Evolutionary conservation across 495 filamentous ascomycete genomes (phyloP).

Genomic region (Aspergillus indologenus): DNA sequence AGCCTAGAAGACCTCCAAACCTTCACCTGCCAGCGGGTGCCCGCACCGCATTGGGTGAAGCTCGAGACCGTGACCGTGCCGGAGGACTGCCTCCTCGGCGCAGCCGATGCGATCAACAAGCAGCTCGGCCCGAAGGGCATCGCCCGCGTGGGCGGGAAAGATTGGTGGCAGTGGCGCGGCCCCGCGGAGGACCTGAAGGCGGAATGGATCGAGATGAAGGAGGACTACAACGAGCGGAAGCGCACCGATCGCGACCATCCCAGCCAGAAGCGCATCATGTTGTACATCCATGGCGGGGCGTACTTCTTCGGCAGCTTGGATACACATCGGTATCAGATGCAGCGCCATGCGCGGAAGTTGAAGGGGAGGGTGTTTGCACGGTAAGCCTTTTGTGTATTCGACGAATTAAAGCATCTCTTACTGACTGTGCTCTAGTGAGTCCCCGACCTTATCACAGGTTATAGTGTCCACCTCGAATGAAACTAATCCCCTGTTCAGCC

Average conservation of each 20-base stretch:
- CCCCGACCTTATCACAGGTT: neutral
- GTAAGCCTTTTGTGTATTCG: conserved; percentile 25
- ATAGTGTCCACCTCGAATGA: neutral
- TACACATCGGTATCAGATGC: conserved; percentile 93
- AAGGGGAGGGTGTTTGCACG: conserved; percentile 84
- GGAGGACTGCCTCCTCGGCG: conserved; percentile 52
- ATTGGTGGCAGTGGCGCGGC: conserved; percentile 93
- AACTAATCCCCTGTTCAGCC: conserved; percentile 37
- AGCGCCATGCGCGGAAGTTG: conserved; percentile 89
- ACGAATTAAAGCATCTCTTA: neutral
- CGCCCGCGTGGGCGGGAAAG: conserved; percentile 68
- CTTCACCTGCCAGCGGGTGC: conserved; percentile 88
- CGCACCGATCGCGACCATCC: conserved; percentile 28
- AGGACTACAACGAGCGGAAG: conserved; percentile 71
- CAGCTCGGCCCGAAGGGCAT: conserved; percentile 77
- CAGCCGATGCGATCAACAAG: conserved; percentile 59
- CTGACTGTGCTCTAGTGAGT: conserved; percentile 39
- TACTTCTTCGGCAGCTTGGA: conserved; percentile 91
- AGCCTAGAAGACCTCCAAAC: conserved; percentile 88
- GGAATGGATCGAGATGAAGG: conserved; percentile 95
- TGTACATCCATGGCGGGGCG: conserved; percentile 87
- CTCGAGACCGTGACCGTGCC: conserved; percentile 71
- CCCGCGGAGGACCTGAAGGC: conserved; percentile 61
- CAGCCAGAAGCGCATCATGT: conserved; percentile 71
- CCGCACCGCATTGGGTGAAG: conserved; percentile 82